Evolutionary conservation across 108 stramenopile genomes (phyloP), one percentile per base, ranked within the genome.

Genomic region (Aurantiochytrium sp.): DNA sequence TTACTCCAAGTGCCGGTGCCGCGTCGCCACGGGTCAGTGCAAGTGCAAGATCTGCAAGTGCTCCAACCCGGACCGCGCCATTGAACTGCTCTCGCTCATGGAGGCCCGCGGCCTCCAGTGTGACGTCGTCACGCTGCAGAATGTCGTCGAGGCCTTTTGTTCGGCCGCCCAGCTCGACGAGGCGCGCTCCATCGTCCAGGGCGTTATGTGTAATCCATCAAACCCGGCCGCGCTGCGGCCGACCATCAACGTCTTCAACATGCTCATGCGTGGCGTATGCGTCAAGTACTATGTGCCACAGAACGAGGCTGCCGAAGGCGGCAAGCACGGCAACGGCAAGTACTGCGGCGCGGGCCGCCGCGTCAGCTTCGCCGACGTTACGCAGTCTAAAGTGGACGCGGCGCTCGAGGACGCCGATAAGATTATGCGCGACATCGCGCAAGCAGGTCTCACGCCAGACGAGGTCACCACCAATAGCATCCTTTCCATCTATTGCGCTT

Each of bases 201-300:
- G 24, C 45, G 73, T 81, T 12, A 81, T 81, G 73, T 22, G 45
- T 41, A 81, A 81, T 30, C 73, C 73, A 21, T 41, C 42, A 5
- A 81, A 81, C 45, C 45, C 73, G 30, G 12, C 39, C 6, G 8
- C 73, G 3, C 17, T 81, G 39, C 36, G 73, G 6, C 73, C 73
- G 21, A 81, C 73, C 39, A 81, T 48, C 73, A 81, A 48, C 30
- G 73, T 81, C 2, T 81, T 22, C 39, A 81, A 81, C 30, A 81
- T 81, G 73, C 42, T 81, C n/a, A 48, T 81, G 73, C 73, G 73
- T 48, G 73, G 73, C 27, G 42, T 81, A 6, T 81, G 73, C 32
- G 45, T 81, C n/a, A 81, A 81, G 73, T 48, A 81, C 24, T 81
- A 81, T 42, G 45, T 81, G 15, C 42, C 73, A 19, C 73, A 41